Conservation (phyloP, 768 basidiomycete species). For the Mycena galopus region DNA sequence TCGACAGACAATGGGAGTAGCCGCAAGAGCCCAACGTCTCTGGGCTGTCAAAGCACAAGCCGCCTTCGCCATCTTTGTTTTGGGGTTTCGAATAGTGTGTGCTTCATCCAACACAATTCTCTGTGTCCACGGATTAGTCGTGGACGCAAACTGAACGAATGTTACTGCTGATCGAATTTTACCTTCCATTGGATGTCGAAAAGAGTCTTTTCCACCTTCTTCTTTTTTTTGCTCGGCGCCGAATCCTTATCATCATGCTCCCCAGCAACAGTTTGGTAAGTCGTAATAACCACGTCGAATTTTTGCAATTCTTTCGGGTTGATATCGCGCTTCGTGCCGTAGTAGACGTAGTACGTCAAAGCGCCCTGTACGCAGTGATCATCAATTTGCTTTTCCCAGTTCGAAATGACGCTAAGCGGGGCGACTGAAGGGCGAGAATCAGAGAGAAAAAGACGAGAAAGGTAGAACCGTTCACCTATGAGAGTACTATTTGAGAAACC, state of each 20-base stretch:
- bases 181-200: conserved; percentile 89
- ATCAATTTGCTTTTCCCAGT: conserved; percentile 88
- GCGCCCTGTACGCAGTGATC: conserved; percentile 74
- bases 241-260: conserved; percentile 60
- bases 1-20: conserved; percentile 88
- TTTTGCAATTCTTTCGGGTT: conserved; percentile 69
- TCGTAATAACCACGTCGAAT: conserved; percentile 87
- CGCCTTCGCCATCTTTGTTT: conserved; percentile 85
- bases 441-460: not conserved
- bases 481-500: conserved; percentile 79
- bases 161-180: not conserved
- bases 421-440: not conserved
- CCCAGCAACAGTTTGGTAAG: conserved; percentile 78
- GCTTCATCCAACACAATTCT: conserved; percentile 91
- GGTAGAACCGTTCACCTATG: conserved; percentile 66
- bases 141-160: not conserved
- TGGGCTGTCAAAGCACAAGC: conserved; percentile 74
- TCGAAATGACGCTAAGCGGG: conserved; percentile 55
- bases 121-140: conserved; percentile 49
- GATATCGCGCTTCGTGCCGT: conserved; percentile 75
- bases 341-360: conserved; percentile 74
- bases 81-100: conserved; percentile 88
- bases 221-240: conserved; percentile 67
- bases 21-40: conserved; percentile 84
- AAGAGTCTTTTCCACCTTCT: conserved; percentile 68